phyloP scores from a whole-genome alignment of 306 rosid species.

The Pterocarpus macrocarpus region DNA sequence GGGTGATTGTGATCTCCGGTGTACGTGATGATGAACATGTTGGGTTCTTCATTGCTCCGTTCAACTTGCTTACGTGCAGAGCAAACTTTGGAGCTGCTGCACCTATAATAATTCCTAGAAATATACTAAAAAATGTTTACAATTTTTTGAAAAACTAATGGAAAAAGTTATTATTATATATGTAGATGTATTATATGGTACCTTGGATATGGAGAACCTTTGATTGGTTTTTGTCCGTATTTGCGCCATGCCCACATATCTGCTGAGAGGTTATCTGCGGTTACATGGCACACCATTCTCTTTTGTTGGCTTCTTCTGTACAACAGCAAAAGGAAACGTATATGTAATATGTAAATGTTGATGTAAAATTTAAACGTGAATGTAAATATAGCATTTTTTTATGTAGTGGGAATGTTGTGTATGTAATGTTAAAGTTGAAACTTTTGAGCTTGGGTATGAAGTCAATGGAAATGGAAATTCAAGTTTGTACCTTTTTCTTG shows the following conservation, averaged over 20 bases:
- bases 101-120: slow-evolving; percentile 78
- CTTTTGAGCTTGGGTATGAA: not conserved
- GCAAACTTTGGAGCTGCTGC: slow-evolving; percentile 86
- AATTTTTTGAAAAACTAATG: slow-evolving; percentile 35
- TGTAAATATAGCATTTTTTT: slow-evolving; percentile 1
- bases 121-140: not conserved
- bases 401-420: no score
- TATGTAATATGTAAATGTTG: not conserved
- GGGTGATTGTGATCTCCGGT: slow-evolving; percentile 83
- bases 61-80: slow-evolving; percentile 84
- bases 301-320: slow-evolving; percentile 69
- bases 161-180: not conserved
- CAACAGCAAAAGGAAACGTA: not conserved
- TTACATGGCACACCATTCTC: slow-evolving; percentile 65
- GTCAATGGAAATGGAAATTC: not conserved
- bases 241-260: slow-evolving; percentile 94
- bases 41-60: slow-evolving; percentile 61
- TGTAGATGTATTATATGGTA: slow-evolving; percentile 1
- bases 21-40: slow-evolving; percentile 66
- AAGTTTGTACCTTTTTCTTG: slow-evolving; percentile 65
- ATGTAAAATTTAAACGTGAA: not conserved
- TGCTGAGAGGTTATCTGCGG: slow-evolving; percentile 66
- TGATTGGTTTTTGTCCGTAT: slow-evolving; percentile 84
- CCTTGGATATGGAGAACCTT: slow-evolving; percentile 91
- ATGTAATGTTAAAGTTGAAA: not conserved